Evolutionary conservation across 305 asterid species (phyloP).

Genomic region (Fraxinus platypoda): DNA sequence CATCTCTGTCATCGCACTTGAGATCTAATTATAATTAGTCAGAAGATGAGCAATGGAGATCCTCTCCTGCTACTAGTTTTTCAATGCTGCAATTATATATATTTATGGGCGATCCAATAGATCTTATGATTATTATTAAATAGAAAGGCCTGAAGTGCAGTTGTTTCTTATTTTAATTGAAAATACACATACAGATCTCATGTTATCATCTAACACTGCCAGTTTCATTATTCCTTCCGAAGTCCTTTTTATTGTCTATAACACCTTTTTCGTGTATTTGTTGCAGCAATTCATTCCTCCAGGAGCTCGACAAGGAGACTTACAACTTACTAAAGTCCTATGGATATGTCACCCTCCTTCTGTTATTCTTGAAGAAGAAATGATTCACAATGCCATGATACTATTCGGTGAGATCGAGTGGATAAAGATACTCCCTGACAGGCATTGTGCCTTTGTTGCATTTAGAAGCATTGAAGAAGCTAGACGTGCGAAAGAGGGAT

Average conservation of each 20-base stretch:
- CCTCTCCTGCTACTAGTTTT: background rate
- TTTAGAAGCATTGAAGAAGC: conserved; percentile 98
- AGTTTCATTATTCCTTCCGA: conserved; percentile 1
- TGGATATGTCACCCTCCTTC: conserved; percentile 83
- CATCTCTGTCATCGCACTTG: background rate
- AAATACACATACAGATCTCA: background rate
- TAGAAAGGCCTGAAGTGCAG: background rate
- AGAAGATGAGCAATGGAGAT: background rate
- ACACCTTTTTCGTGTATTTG: conserved; percentile 21
- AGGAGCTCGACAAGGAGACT: conserved; percentile 54
- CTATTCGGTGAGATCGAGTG: conserved; percentile 93
- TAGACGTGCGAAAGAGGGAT: conserved; percentile 84
- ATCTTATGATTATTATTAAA: conserved; percentile 14
- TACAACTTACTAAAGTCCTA: conserved; percentile 62
- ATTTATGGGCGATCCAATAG: conserved; percentile 1
- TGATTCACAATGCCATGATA: conserved; percentile 97
- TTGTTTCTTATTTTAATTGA: background rate
- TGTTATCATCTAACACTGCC: conserved; percentile 4
- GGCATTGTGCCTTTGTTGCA: conserved; percentile 77
- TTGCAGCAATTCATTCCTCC: conserved; percentile 56
- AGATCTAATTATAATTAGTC: conserved; percentile 8
- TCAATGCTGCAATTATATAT: conserved; percentile 7
- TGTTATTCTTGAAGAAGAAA: conserved; percentile 74
- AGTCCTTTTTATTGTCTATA: background rate
- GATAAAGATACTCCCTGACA: conserved; percentile 69